Conservation (phyloP, 805 yeast species). For the Candida xyloterini region DNA sequence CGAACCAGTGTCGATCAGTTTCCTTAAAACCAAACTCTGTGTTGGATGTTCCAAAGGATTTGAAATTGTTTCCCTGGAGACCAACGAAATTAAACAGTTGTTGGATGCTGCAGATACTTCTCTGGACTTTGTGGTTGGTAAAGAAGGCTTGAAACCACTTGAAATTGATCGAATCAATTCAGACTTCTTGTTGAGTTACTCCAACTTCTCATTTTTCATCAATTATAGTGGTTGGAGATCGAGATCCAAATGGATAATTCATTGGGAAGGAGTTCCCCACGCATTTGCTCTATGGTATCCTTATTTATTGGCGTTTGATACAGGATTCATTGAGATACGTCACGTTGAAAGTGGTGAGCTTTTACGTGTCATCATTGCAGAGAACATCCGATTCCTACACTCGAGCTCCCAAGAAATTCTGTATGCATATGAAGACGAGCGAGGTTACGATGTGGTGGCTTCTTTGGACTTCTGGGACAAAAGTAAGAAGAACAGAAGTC, state of each 20-base stretch:
- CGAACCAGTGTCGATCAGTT: slow-evolving; percentile 89
- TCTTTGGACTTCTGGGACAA: slow-evolving; percentile 84
- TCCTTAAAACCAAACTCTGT: slow-evolving; percentile 82
- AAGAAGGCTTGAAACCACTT: slow-evolving; percentile 82
- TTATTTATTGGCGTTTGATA: slow-evolving; percentile 85
- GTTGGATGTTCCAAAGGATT: slow-evolving; percentile 96
- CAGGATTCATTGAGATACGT: slow-evolving; percentile 85
- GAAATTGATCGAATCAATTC: slow-evolving; percentile 87
- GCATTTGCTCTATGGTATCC: slow-evolving; percentile 94
- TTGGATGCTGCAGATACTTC: slow-evolving; percentile 99
- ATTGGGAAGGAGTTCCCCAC: slow-evolving; percentile 97
- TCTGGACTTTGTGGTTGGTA: slow-evolving; percentile 83
- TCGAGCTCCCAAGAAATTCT: slow-evolving; percentile 89
- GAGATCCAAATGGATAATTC: slow-evolving; percentile 86
- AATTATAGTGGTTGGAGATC: slow-evolving; percentile 96
- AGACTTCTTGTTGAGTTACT: slow-evolving; percentile 83
- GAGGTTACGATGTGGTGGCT: slow-evolving; percentile 89
- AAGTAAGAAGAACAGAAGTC: slow-evolving; percentile 29
- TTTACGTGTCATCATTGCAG: slow-evolving; percentile 86
- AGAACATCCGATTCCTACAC: slow-evolving; percentile 84
- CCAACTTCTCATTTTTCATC: slow-evolving; percentile 92
- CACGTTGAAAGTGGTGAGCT: slow-evolving; percentile 86
- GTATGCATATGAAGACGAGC: slow-evolving; percentile 87
- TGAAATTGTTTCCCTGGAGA: slow-evolving; percentile 85
- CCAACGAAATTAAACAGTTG: slow-evolving; percentile 80